Evolutionary conservation across 768 basidiomycete genomes (phyloP), one percentile per base, ranked within the genome.

Genomic region (Gyrodon lividus): DNA sequence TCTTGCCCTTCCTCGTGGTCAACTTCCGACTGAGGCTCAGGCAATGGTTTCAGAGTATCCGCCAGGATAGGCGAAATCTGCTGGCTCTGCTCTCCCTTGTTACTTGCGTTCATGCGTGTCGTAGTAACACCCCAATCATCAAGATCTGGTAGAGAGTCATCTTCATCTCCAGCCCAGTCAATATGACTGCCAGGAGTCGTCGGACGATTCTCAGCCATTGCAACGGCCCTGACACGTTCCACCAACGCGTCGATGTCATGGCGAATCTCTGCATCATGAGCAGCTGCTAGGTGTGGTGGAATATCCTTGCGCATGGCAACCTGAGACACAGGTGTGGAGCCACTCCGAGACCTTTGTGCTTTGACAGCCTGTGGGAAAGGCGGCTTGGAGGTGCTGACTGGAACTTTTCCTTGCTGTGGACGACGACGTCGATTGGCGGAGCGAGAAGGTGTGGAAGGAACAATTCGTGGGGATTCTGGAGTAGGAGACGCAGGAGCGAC

Each of bases 121-220:
- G 82, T 74, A 17, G 75, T 75, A 40, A 90, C 79, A 17, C 85
- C 89, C 91, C 91, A 93, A 63, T 93, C 91, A 63, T 92, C 82
- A 23, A 93, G 75, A 68, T 90, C 88, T 5, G 91, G 90, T 2
- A 93, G 73, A 55, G 79, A 83, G 54, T 81, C 80, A 56, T 92
- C 89, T 50, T 93, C 90, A 58, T 92, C 89, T 31, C 86, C 86
- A 37, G 91, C 91, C 91, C 91, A 93, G 68, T 92, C 89, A 51
- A 92, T 86, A 57, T 92, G 89, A 51, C 83, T 87, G 30, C 84
- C 86, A 13, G 87, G 87, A 1, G 87, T 86, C 14, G 79, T 71
- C 12, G 87, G 84, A 39, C 86, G 73, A 60, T 81, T 75, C 46
- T 80, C 75, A 28, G 76, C 83, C 82, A 89, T 87, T 8, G 87